Conservation (phyloP, 768 basidiomycete genomes). For the Amanita pseudoporphyria region DNA sequence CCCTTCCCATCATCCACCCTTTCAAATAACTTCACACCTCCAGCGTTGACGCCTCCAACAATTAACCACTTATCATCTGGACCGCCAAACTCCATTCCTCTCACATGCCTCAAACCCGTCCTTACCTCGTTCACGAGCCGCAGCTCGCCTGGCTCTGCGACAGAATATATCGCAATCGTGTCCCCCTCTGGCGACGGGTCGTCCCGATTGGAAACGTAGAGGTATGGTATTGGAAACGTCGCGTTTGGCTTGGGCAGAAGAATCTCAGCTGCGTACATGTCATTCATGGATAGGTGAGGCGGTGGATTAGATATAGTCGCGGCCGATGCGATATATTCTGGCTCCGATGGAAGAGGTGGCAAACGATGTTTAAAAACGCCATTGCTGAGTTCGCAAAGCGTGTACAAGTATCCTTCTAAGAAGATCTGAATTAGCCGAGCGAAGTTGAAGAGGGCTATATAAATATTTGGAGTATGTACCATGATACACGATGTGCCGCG, state of each 20-base stretch:
- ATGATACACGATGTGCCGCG: conserved; percentile 57
- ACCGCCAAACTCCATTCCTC: conserved; percentile 63
- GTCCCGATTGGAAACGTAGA: conserved; percentile 72
- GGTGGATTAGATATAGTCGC: conserved; percentile 39
- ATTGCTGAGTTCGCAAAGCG: conserved; percentile 57
- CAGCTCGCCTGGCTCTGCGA: conserved; percentile 25
- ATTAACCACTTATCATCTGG: conserved; percentile 50
- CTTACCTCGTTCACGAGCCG: conserved; percentile 52
- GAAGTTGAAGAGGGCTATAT: not conserved
- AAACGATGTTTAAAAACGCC: conserved; percentile 46
- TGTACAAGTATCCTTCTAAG: conserved; percentile 59
- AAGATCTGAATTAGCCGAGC: not conserved
- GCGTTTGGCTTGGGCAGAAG: conserved; percentile 46
- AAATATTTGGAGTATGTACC: conserved; percentile 32
- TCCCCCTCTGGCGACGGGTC: conserved; percentile 64
- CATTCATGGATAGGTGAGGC: conserved; percentile 30
- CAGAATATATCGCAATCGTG: conserved; percentile 59
- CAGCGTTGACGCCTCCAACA: conserved; percentile 52
- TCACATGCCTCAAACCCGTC: conserved; percentile 60
- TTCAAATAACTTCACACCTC: conserved; percentile 66
- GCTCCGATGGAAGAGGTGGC: conserved; percentile 29
- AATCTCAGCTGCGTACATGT: conserved; percentile 63
- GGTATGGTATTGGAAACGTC: conserved; percentile 43
- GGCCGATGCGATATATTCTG: conserved; percentile 34
- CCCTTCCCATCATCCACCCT: conserved; percentile 48